phyloP scores from a whole-genome alignment of 2,329 filamentous ascomycete genomes.

The Blastomyces gilchristii region DNA sequence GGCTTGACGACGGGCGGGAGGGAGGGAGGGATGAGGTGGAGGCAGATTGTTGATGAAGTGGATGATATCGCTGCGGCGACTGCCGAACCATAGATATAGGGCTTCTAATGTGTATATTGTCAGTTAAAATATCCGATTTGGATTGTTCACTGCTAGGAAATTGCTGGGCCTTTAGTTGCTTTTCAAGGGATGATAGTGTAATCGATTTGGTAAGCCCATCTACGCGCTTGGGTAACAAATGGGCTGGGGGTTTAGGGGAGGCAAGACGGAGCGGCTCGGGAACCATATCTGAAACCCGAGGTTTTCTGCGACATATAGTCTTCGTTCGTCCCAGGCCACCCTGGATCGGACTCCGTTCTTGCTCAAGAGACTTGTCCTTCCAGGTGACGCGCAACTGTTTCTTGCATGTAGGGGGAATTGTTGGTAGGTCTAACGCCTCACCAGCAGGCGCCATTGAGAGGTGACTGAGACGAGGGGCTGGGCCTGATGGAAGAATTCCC shows the following conservation, averaged over 20 bases:
- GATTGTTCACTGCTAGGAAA: constrained; percentile 15
- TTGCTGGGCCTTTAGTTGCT: constrained; percentile 9
- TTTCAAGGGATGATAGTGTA: constrained; percentile 9
- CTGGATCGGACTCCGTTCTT: neutral
- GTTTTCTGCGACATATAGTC: neutral
- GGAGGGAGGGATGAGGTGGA: constrained; percentile 23
- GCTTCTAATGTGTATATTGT: constrained; percentile 19
- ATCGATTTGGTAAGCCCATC: constrained; percentile 14
- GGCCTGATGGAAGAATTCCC: neutral
- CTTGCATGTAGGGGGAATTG: neutral
- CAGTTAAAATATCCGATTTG: constrained; percentile 20
- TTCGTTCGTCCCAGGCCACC: neutral
- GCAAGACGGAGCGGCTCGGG: constrained; percentile 15
- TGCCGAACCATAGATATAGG: constrained; percentile 20
- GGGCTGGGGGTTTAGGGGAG: constrained; percentile 14
- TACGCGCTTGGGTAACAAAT: constrained; percentile 13
- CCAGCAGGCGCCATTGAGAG: neutral
- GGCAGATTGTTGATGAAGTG: constrained; percentile 24
- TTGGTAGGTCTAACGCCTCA: too few relatives aligned
- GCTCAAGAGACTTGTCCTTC: neutral
- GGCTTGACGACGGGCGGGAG: constrained; percentile 34
- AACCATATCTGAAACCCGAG: constrained; percentile 8
- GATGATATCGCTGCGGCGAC: constrained; percentile 23
- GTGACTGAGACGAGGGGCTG: neutral
- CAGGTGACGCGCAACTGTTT: neutral